Base-by-base conservation (phyloP, 1,284 basidiomycete species). In the Cystobasidium sp. region DNA sequence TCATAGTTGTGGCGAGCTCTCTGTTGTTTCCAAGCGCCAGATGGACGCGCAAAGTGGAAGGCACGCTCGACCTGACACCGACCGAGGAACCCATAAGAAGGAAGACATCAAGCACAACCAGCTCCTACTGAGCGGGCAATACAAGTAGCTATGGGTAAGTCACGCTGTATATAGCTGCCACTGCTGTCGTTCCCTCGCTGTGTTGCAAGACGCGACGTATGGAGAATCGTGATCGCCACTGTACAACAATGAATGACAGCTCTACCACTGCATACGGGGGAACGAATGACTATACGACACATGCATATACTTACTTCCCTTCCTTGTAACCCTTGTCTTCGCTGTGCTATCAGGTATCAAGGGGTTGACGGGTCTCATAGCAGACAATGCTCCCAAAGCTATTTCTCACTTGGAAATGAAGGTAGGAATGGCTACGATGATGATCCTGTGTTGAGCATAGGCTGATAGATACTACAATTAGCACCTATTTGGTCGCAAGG, bases 321-420 rank as follows among this genome's bases (percentile, higher is more conserved):
- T 24, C 8, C 24, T 37, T 31, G 22, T 56, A 9, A 56, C 10
- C 6, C n/a, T 31, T 56, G 3, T 31, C n/a, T 20, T 31, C n/a
- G n/a, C 31, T 31, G 31, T 31, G 14, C 22, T 20, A 55, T 92
- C 92, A 91, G 92, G 91, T 84, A 93, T 93, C 85, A 93, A 93
- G 85, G 96, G 96, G 62, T 87, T 99, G 55, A 98, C 94, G 18
- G 91, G 88, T 20, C 87, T 99, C 58, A 87, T 99, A 75, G 88
- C 88, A 10, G 92, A 97, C 81, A 89, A 97, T 83, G 93, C 96
- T 3, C 96, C 96, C 0, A 88, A 86, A 67, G 86, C 91, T 5
- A 94, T 98, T 82, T 88, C 85, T 84, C 93, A 97, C 78, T 91
- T 94, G 81, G 94, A 97, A 59, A 98, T 98, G 78, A 97, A 97